Conservation (phyloP, 495 filamentous ascomycete species). For the Hypoxylon cercidicola region DNA sequence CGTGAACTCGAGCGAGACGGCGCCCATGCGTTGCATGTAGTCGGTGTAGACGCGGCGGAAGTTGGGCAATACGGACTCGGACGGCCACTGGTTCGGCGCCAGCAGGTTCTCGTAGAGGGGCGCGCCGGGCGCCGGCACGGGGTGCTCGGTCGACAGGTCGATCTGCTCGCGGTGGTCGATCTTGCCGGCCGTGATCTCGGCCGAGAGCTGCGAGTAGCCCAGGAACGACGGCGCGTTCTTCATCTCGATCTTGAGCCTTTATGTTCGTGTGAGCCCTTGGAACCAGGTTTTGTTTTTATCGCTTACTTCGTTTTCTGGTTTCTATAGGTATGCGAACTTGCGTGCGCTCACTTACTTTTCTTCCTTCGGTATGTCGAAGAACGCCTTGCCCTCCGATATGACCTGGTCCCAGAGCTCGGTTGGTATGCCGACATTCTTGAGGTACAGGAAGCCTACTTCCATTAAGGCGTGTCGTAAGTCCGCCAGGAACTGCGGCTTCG, state of each 20-base stretch:
- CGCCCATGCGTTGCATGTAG: slow-evolving; percentile 80
- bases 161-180: slow-evolving; percentile 88
- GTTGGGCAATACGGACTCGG: slow-evolving; percentile 68
- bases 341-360: slow-evolving; percentile 67
- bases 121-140: slow-evolving; percentile 67
- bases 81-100: slow-evolving; percentile 93
- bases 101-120: slow-evolving; percentile 83
- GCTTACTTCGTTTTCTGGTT: background rate
- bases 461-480: slow-evolving; percentile 81
- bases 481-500: slow-evolving; percentile 78
- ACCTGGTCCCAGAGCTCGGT: slow-evolving; percentile 73
- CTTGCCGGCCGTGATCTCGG: slow-evolving; percentile 68
- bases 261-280: slow-evolving; percentile 8
- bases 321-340: background rate
- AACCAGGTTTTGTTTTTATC: background rate
- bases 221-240: slow-evolving; percentile 77
- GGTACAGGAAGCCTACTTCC: slow-evolving; percentile 93
- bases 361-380: slow-evolving; percentile 84
- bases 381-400: slow-evolving; percentile 71
- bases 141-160: slow-evolving; percentile 83
- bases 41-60: slow-evolving; percentile 76
- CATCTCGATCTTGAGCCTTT: slow-evolving; percentile 85
- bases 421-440: slow-evolving; percentile 83
- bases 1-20: slow-evolving; percentile 79
- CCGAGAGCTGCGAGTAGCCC: slow-evolving; percentile 69